These are phyloP conservation scores for Bodo saltans DNA, from an alignment of 78 protist species.

Conservation along the genomic window DNA sequence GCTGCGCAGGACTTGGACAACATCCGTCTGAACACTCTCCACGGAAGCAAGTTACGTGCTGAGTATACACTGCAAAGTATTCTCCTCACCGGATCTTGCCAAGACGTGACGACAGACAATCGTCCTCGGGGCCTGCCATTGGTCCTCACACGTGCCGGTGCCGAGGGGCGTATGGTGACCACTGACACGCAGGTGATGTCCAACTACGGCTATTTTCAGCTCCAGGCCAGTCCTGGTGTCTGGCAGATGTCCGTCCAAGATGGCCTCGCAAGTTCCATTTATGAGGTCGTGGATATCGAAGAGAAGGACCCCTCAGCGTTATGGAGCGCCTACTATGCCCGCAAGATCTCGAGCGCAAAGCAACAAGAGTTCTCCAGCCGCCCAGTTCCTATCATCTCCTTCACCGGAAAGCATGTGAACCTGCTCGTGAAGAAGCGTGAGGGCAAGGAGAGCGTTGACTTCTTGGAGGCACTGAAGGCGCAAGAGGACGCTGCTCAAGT, in stretches of 20 bases:
- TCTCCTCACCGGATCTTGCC: conserved; percentile 37
- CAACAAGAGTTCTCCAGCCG: conserved; percentile 6
- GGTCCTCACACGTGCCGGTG: conserved; percentile 5
- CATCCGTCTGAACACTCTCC: conserved; percentile 6
- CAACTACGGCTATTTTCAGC: conserved; percentile 79
- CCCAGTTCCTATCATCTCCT: conserved; percentile 7
- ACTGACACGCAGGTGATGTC: conserved; percentile 60
- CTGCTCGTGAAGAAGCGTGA: neutral
- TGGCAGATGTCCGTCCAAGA: conserved; percentile 45
- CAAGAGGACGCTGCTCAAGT: neutral
- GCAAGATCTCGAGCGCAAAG: neutral
- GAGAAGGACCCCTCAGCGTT: neutral
- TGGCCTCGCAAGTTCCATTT: neutral
- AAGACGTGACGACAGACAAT: neutral
- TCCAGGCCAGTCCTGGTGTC: conserved; percentile 74
- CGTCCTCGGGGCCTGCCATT: conserved; percentile 56
- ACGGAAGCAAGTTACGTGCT: neutral
- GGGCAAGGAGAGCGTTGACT: neutral
- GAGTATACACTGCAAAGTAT: conserved; percentile 31
- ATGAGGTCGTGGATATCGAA: neutral
- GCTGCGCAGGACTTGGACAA: conserved; percentile 58
- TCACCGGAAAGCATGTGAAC: neutral
- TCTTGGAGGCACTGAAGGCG: neutral
- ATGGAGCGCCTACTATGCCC: neutral
- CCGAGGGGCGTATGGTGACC: too few relatives aligned